Evolutionary conservation across 2,329 filamentous ascomycete species (phyloP), one percentile per base, ranked within the genome.

Genomic region (Penicillium hordei): DNA sequence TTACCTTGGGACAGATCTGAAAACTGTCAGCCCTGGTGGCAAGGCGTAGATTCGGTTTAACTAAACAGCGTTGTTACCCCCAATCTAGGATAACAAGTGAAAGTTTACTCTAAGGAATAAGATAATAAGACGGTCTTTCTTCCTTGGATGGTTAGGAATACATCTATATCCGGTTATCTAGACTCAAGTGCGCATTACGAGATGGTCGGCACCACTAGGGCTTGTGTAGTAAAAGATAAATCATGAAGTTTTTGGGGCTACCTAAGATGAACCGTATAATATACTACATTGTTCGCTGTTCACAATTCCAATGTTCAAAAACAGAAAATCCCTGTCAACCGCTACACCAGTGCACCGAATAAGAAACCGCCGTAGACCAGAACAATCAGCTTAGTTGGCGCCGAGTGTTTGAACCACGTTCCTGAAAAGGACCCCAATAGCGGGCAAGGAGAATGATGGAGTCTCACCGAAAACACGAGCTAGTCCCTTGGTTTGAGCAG

Each of bases 391-490:
- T 58, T 46, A 68, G 48, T 57, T 65, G 49, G 60, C 60, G n/a
- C 58, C 61, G 49, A 73, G 59, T 39, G 68, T 65, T 60, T 72
- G 69, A 50, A 78, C 72, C 44, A 78, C 73, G 44, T 72, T 72
- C 48, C 68, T 69, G 56, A 78, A 77, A 39, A 78, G 62, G 48
- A 71, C 66, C 23, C 69, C 69, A 52, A 76, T 69, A 48, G 71
- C 66, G 31, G 75, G 74, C 55, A 76, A 60, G 46, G 71, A 71
- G 65, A 75, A 77, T 8, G 75, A 69, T 39, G 75, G 73, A 17
- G 68, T 70, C 33, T 72, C 67, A 48, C 72, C 71, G 62, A 78
- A 77, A 7, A 78, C 71, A 60, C 65, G 62, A 34, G 72, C 68
- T 54, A 78, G 61, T 40, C 61, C 68, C 48, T 58, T 65, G 40